Conservation (phyloP, 164 flowering plant genomes). For the Kingdonia uniflora region DNA sequence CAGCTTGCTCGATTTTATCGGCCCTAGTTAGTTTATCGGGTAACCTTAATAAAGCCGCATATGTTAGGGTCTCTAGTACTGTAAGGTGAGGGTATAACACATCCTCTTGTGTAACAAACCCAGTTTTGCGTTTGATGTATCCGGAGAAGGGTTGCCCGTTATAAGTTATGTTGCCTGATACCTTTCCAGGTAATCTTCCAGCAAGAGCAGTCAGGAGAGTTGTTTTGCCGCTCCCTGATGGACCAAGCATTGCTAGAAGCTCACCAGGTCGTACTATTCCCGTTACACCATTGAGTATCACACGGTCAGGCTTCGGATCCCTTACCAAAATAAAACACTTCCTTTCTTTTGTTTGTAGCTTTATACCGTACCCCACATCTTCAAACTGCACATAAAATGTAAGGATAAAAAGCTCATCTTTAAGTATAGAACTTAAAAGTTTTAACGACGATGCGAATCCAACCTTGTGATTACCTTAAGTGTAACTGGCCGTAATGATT, state of each 20-base stretch:
- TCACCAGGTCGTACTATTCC: conserved; percentile 78
- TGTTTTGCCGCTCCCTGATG: conserved; percentile 93
- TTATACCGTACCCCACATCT: conserved; percentile 48
- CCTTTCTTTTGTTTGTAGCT: conserved; percentile 6
- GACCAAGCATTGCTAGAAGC: conserved; percentile 86
- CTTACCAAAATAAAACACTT: conserved; percentile 20
- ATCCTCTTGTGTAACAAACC: conserved; percentile 83
- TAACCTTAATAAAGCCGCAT: conserved; percentile 60
- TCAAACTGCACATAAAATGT: conserved; percentile 90
- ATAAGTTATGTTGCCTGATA: conserved; percentile 60
- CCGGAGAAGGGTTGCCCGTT: conserved; percentile 58
- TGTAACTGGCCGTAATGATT: conserved; percentile 36
- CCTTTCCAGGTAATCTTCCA: conserved; percentile 56
- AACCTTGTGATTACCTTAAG: conserved; percentile 36
- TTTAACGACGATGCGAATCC: too few species aligned
- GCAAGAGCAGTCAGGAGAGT: conserved; percentile 74
- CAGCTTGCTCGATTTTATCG: conserved; percentile 64
- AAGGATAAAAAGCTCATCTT: too few species aligned
- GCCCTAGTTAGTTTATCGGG: conserved; percentile 43
- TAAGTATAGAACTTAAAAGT: too few species aligned
- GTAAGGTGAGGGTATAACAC: conserved; percentile 82
- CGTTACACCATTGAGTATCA: conserved; percentile 48
- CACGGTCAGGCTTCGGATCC: conserved; percentile 29
- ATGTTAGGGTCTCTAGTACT: conserved; percentile 66
- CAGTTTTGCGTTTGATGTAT: conserved; percentile 48